A percentile compares a stretch with the other conserved stretches of the same genome.
Evolutionary conservation across 805 yeast genomes (phyloP).

Genomic region (Yarrowia sp.): DNA sequence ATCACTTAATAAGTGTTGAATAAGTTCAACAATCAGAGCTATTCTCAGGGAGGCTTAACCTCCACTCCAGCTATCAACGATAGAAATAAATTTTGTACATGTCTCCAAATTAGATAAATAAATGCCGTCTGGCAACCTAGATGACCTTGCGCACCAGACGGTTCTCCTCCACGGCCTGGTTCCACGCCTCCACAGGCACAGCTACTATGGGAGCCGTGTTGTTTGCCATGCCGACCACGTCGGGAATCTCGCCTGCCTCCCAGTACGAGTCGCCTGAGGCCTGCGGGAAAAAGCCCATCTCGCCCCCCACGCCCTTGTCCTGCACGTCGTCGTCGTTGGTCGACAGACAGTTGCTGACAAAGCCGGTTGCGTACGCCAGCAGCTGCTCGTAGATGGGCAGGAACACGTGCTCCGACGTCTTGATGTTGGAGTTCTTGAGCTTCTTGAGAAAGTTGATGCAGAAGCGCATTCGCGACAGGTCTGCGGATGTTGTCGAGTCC

Average conservation of each 20-base stretch:
- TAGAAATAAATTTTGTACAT: background rate
- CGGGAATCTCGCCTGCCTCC: background rate
- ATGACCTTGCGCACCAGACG: background rate
- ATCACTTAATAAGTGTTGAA: too few relatives aligned
- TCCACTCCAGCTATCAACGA: too few relatives aligned
- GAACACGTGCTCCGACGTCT: background rate
- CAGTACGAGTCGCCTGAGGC: background rate
- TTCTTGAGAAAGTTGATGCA: slow-evolving; percentile 1
- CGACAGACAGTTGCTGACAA: background rate
- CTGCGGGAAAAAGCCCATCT: background rate
- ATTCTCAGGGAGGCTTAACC: too few relatives aligned
- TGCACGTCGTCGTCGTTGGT: slow-evolving; percentile 3
- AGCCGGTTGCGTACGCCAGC: slow-evolving; percentile 11
- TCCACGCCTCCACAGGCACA: background rate
- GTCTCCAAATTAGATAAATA: background rate
- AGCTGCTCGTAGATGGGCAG: slow-evolving; percentile 9
- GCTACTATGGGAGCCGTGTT: background rate
- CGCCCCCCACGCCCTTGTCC: background rate
- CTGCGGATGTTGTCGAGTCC: background rate
- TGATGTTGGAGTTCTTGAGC: background rate
- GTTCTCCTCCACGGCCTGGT: background rate
- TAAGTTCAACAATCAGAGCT: too few relatives aligned
- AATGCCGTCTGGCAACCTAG: background rate
- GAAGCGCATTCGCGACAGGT: background rate
- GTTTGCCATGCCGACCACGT: background rate